Evolutionary conservation across 176 grass and related monocot species (phyloP).

Genomic region (Rhynchospora breviuscula): DNA sequence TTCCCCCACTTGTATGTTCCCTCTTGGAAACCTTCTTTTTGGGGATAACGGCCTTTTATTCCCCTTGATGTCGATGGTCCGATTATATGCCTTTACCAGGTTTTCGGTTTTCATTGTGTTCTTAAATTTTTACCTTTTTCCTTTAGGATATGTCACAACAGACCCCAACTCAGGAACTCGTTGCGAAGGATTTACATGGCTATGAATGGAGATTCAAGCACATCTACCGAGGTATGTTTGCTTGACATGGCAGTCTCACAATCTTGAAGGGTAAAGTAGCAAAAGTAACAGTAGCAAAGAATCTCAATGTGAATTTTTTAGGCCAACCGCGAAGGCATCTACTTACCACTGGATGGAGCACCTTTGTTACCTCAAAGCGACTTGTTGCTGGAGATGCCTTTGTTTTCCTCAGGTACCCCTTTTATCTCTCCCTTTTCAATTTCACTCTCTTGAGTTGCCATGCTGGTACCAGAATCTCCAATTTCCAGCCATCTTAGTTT

Average conservation of each 20-base stretch:
- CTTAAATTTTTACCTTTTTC: background rate
- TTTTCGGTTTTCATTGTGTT: background rate
- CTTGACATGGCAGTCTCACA: background rate
- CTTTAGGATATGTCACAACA: slow-evolving; percentile 74
- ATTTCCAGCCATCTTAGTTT: background rate
- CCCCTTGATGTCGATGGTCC: background rate
- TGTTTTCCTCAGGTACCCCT: slow-evolving; percentile 69
- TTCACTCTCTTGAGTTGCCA: background rate
- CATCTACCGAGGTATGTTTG: slow-evolving; percentile 62
- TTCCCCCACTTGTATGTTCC: slow-evolving; percentile 55
- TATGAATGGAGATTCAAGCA: slow-evolving; percentile 90
- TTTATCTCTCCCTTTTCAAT: background rate
- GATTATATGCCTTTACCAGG: background rate
- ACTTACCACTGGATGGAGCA: slow-evolving; percentile 89
- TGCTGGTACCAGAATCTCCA: background rate
- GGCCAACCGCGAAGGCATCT: slow-evolving; percentile 88
- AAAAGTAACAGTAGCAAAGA: background rate
- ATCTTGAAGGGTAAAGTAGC: background rate
- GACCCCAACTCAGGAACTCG: slow-evolving; percentile 71
- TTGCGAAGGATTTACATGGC: slow-evolving; percentile 66
- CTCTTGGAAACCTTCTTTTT: background rate
- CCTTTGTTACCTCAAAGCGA: slow-evolving; percentile 87
- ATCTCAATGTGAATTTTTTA: slow-evolving; percentile 25
- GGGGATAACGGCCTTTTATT: background rate
- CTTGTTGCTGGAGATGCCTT: slow-evolving; percentile 88